Base-by-base conservation (phyloP, 208 protist species). In the Acanthamoeba castellanii region DNA sequence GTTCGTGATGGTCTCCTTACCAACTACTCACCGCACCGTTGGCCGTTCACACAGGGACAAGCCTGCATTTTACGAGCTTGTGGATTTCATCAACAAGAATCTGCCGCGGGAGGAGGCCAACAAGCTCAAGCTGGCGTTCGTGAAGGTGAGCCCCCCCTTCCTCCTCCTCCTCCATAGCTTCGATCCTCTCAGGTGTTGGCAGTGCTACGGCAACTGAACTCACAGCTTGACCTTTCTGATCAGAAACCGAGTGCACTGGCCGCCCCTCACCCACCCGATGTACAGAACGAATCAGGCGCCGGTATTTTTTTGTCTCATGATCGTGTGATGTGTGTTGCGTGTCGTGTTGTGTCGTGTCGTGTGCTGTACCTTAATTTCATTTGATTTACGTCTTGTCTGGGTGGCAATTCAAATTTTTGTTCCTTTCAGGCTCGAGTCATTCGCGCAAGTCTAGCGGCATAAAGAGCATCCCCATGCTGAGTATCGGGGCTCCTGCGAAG, bases 71-170 rank as follows among this genome's bases (percentile, higher is more conserved):
- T 81, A 81, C 42, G 72, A 81, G 42, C 72, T 89, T 25, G 30
- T 89, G 5, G 82, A 57, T 7, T 89, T 66, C 50, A 89, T 89
- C 52, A 55, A 66, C 50, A 57, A 66, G 47, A 89, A 89, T 27
- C 82, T 89, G 5, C 82, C 82, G 1, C 45, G 55, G 3, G 52
- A 30, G 30, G 82, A 89, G 37, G 82, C 52, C 52, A 89, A 89
- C n/a, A 22, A 42, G 16, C 45, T 89, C 52, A 89, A 89, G 30
- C n/a, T 89, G 45, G 82, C 82, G 2, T 89, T 89, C 45, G 82
- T 64, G 18, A 89, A 89, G 55, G 42, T 55, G 55, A 61, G 55
- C 55, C 55, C 11, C 7, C 4, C 47, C 11, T 11, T 52, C 47
- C 7, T 52, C 7, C 4, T 11, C 4, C 47, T 11, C 4, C 7